Evolutionary conservation across 2,329 filamentous ascomycete species (phyloP).

Genomic region (Aspergillus ochraceoroseus): DNA sequence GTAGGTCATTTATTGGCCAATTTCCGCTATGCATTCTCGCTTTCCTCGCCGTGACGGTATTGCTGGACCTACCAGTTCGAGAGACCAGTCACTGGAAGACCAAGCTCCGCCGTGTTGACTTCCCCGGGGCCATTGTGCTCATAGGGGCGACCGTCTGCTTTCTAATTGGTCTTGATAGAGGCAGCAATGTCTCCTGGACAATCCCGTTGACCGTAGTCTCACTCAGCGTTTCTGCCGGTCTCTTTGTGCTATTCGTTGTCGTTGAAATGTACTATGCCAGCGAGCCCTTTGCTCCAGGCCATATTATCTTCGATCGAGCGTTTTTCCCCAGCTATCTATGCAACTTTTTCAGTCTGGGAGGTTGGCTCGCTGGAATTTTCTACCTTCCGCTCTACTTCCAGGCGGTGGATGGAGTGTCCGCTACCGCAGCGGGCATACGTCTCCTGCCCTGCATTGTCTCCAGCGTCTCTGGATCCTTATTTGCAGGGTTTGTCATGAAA

Average conservation of each 20-base stretch:
- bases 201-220: conserved; percentile 55
- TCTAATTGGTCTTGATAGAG: conserved; percentile 65
- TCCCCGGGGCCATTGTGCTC: conserved; percentile 64
- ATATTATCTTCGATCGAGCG: conserved; percentile 63
- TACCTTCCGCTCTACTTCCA: conserved; percentile 77
- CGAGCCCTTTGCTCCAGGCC: conserved; percentile 69
- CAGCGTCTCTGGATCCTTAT: conserved; percentile 60
- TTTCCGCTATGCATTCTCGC: conserved; percentile 64
- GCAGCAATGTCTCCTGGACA: conserved; percentile 66
- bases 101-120: conserved; percentile 66
- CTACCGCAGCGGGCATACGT: conserved; percentile 59
- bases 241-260: conserved; percentile 63
- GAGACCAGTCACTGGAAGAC: conserved; percentile 59
- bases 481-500: conserved; percentile 63
- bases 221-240: conserved; percentile 51
- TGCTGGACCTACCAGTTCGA: conserved; percentile 56
- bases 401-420: conserved; percentile 60
- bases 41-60: conserved; percentile 58
- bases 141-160: conserved; percentile 61
- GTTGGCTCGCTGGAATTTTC: conserved; percentile 59
- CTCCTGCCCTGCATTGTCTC: conserved; percentile 62
- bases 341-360: conserved; percentile 67
- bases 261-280: conserved; percentile 64
- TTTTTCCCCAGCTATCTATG: conserved; percentile 64
- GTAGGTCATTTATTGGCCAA: conserved; percentile 66